Conservation (phyloP, 805 yeast species). For the Wickerhamiella azymoides region DNA sequence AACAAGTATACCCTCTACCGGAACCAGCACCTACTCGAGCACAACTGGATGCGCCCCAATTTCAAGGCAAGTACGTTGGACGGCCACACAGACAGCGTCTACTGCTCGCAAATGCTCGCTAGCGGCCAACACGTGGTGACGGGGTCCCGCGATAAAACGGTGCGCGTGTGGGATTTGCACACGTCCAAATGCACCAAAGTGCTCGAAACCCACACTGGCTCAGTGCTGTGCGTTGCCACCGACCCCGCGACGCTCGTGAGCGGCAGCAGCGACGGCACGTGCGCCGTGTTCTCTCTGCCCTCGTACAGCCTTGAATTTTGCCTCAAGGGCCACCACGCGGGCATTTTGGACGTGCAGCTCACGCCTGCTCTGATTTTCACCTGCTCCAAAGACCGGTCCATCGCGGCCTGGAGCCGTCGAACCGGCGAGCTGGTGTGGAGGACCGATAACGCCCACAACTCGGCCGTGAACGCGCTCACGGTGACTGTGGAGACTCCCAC, state of each 20-base stretch:
- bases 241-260: constrained; percentile 8
- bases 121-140: constrained; percentile 59
- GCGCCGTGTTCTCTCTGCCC: constrained; percentile 63
- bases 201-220: constrained; percentile 12
- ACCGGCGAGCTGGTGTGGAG: constrained; percentile 13
- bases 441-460: constrained; percentile 20
- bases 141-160: constrained; percentile 41
- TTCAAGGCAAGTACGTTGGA: constrained; percentile 14
- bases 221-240: constrained; percentile 11
- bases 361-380: constrained; percentile 30
- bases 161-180: constrained; percentile 26
- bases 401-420: constrained; percentile 22
- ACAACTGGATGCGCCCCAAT: constrained; percentile 9
- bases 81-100: constrained; percentile 77
- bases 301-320: constrained; percentile 66
- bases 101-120: constrained; percentile 51
- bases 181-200: constrained; percentile 15
- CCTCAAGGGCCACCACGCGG: constrained; percentile 87
- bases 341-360: constrained; percentile 85
- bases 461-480: constrained; percentile 27
- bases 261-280: constrained; percentile 10
- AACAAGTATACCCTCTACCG: constrained; percentile 9
- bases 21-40: constrained; percentile 5
- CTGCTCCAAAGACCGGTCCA: constrained; percentile 25
- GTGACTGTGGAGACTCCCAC: too few species aligned